Conservation (phyloP, 2,329 filamentous ascomycete genomes). For the Ophidiomyces ophidiicola region DNA sequence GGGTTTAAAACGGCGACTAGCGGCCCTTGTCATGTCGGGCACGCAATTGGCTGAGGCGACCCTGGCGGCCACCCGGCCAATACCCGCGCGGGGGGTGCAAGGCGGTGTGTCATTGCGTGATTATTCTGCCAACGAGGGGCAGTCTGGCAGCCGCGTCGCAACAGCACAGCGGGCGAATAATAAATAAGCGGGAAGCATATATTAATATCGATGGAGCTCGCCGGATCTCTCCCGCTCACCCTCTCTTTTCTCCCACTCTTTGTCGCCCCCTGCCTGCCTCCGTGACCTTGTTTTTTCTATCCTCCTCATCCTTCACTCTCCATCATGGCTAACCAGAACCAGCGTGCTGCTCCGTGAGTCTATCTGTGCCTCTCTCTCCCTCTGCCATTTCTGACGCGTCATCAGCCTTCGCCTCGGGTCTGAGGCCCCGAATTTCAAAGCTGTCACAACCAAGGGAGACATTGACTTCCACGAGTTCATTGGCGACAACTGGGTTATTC, state of each 20-base stretch:
- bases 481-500: conserved; percentile 55
- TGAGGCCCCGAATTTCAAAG: conserved; percentile 56
- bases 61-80: too few relatives aligned
- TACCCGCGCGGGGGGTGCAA: too few relatives aligned
- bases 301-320: conserved; percentile 8
- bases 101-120: conserved; percentile 27
- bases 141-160: conserved; percentile 14
- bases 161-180: conserved; percentile 8
- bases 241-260: conserved; percentile 11
- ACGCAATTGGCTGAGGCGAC: too few relatives aligned
- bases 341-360: conserved; percentile 31
- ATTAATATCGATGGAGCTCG: conserved; percentile 1
- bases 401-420: conserved; percentile 51
- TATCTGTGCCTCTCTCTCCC: background rate
- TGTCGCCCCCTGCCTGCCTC: conserved; percentile 7
- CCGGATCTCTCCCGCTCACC: conserved; percentile 6
- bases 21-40: too few relatives aligned
- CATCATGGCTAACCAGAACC: conserved; percentile 33
- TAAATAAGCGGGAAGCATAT: background rate
- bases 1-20: too few relatives aligned
- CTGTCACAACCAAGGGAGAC: conserved; percentile 52
- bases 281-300: conserved; percentile 1
- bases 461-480: conserved; percentile 64
- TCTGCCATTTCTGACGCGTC: conserved; percentile 4
- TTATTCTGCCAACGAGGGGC: conserved; percentile 15